Evolutionary conservation across 768 basidiomycete species (phyloP), one percentile per base, ranked within the genome.

Genomic region (Boletellus sp.): DNA sequence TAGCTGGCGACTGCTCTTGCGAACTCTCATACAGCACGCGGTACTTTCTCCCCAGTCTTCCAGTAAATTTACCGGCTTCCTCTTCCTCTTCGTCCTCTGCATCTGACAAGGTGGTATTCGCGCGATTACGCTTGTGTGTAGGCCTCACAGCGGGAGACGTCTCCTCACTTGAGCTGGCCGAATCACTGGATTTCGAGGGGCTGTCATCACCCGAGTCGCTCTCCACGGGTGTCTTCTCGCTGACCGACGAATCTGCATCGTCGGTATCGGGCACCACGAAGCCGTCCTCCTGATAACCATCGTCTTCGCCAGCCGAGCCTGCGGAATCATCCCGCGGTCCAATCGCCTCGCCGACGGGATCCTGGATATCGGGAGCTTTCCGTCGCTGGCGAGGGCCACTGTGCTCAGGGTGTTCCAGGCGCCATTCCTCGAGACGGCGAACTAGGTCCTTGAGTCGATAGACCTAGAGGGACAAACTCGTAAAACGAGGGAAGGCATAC

Each of bases 341-440:
- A 9, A 62, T 17, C 2, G 46, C 42, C 13, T 61, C 52, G 13
- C 59, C 52, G 6, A 46, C 44, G 0, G 52, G 59, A 37, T 60
- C 55, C 37, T 50, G 48, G 10, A 60, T 47, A 15, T 24, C 0
- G 11, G 39, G 45, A 5, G 23, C 24, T 22, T 24, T 47, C 34
- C 59, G 45, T 32, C 26, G 42, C 22, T 7, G 35, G 10, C 48
- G 47, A 9, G 55, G 51, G 2, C 45, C 6, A 1, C 42, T 15
- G n/a, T 47, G 53, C 31, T 51, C 47, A 1, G 60, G 57, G 15
- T 56, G 60, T 7, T 19, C 46, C n/a, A 19, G 16, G 34, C 50
- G 47, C 51, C 51, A 53, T 4, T 42, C 47, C 15, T 45, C 5
- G n/a, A 56, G 49, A 16, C 57, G 61, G 19, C 4, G 24, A 20